These are phyloP conservation scores for Truncatella angustata DNA, from an alignment of 2,329 filamentous ascomycete species.

Conservation along the genomic window DNA sequence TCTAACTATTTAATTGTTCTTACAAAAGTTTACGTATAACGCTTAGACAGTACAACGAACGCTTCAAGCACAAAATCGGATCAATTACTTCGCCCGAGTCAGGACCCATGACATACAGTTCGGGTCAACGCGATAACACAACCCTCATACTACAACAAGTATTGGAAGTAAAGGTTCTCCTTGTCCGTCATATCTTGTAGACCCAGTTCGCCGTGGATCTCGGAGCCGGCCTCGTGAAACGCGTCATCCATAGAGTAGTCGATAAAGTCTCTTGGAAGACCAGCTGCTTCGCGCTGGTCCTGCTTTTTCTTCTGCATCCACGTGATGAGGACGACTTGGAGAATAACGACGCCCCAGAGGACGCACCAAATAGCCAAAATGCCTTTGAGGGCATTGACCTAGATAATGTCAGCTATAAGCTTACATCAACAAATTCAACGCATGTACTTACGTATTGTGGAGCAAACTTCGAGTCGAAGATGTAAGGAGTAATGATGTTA, in stretches of 20 bases:
- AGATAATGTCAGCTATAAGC: background rate
- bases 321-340: background rate
- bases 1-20: no score
- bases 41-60: no score
- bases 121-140: no score
- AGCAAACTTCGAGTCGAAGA: background rate
- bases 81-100: no score
- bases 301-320: background rate
- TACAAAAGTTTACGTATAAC: no score
- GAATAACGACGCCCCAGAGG: background rate
- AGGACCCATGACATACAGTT: no score
- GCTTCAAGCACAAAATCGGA: no score
- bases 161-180: background rate
- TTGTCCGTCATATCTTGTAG: conserved; percentile 1
- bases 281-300: background rate
- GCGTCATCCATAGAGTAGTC: background rate
- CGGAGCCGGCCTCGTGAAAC: background rate
- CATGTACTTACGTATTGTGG: background rate
- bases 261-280: background rate
- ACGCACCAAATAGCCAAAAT: background rate
- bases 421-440: background rate
- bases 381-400: background rate
- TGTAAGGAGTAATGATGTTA: conserved; percentile 1
- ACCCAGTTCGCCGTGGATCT: background rate
- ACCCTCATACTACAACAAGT: background rate